A percentile compares a stretch with the other conserved stretches of the same genome.
These are phyloP conservation scores for Coelastrella sp. DNA, from an alignment of 139 green algal genomes.

Conservation along the genomic window DNA sequence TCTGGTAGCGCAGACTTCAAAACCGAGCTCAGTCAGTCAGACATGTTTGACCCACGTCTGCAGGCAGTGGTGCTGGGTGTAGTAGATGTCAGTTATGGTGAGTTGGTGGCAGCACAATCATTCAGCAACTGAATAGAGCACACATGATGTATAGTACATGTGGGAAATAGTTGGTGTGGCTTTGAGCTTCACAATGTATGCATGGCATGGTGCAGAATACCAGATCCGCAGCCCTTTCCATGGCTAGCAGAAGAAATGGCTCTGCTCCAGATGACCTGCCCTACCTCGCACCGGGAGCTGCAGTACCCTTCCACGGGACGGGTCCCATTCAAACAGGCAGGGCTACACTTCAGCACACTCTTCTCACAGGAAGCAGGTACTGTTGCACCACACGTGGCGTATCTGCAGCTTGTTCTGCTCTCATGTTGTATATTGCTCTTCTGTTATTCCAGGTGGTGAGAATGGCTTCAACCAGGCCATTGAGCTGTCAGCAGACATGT, in stretches of 20 bases:
- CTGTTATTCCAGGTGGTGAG: conserved; percentile 57
- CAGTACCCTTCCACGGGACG: not conserved
- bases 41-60: conserved; percentile 98
- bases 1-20: conserved; percentile 99
- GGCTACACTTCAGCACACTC: not conserved
- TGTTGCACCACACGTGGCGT: not conserved
- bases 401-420: not conserved
- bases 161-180: not conserved
- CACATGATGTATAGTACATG: not conserved
- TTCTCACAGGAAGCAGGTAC: not conserved
- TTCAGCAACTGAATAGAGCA: not conserved
- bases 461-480: conserved; percentile 99
- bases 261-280: conserved; percentile 25
- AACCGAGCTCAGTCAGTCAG: conserved; percentile 91
- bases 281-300: conserved; percentile 27
- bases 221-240: conserved; percentile 42
- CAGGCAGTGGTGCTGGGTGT: conserved; percentile 91
- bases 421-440: not conserved
- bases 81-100: conserved; percentile 98
- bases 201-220: conserved; percentile 32
- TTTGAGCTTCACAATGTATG: not conserved
- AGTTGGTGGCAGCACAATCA: conserved; percentile 19
- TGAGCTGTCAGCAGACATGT: conserved; percentile 94
- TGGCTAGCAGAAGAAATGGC: conserved; percentile 47
- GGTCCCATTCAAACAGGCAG: conserved; percentile 1